Base-by-base conservation (phyloP, 2,329 filamentous ascomycete species). In the Spiromastix sp. region DNA sequence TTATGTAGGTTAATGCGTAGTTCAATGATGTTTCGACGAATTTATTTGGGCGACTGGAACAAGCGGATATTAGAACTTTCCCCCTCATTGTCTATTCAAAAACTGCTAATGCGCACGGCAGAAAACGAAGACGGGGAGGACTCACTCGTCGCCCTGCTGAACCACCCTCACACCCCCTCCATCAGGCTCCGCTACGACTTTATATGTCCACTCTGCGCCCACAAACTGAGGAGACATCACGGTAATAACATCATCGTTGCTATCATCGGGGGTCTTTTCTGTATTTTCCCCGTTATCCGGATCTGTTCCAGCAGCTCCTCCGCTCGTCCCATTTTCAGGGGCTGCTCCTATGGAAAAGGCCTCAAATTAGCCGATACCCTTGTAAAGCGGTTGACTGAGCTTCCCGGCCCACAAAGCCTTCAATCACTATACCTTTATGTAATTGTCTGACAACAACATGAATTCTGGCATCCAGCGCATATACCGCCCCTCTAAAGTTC, bases 211-310 rank as follows among this genome's bases (percentile, higher is more conserved):
- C 46, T 80, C 71, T 3, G 87, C 87, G 47, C 83, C 77, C 28
- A 76, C 64, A 57, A 98, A 98, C 63, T 98, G 91, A 32, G 91
- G 91, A 50, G 86, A 94, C 47, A 79, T 76, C 34, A 98, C 89
- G 35, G 87, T 74, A 51, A 96, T 83, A 57, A 85, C 82, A 39
- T 69, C 67, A 42, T 70, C 75, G 11, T 74, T 48, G 22, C 37
- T 30, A 11, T 17, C 28, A 21, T 47, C 43, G 26, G 30, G 30
- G 9, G 26, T 22, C 18, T 39, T 24, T 24, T 24, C 21, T 24
- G 7, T 7, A 7, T 24, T n/a, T 7, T 7, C 21, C n/a, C 21
- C 21, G n/a, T 7, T 24, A 7, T 7, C n/a, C 21, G 21, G 7
- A 7, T 24, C 21, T n/a, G 7, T n/a, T 24, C 7, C 21, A n/a